A percentile compares a stretch with the other conserved stretches of the same genome.
These are phyloP conservation scores for Lecanicillium sp. DNA, from an alignment of 2,329 filamentous ascomycete species.

Conservation along the genomic window DNA sequence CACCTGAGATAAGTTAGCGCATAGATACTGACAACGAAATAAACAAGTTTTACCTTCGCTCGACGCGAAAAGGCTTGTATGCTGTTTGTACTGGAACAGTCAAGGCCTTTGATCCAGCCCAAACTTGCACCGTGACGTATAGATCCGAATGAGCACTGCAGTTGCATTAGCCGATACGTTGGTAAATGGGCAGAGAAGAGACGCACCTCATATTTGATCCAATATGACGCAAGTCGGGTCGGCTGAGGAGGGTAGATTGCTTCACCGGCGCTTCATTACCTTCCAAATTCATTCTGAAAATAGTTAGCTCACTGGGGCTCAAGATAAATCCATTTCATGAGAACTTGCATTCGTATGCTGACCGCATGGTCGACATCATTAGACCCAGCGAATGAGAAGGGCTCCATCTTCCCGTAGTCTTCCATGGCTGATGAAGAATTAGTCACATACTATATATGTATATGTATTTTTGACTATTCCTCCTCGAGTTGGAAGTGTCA, in stretches of 20 bases:
- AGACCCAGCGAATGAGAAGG: conserved; percentile 91
- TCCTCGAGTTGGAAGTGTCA: too few relatives aligned
- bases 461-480: too few relatives aligned
- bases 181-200: conserved; percentile 9
- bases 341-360: conserved; percentile 57
- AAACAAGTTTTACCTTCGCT: conserved; percentile 52
- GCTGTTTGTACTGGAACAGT: conserved; percentile 88
- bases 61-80: conserved; percentile 82
- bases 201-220: conserved; percentile 73
- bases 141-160: conserved; percentile 74
- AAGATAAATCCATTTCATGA: too few relatives aligned
- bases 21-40: background rate
- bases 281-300: conserved; percentile 40
- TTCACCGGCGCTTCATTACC: conserved; percentile 37
- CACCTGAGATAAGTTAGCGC: conserved; percentile 46
- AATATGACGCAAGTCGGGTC: conserved; percentile 76
- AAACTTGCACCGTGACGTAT: conserved; percentile 87
- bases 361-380: conserved; percentile 72
- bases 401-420: conserved; percentile 64
- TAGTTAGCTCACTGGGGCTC: too few relatives aligned
- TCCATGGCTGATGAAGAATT: conserved; percentile 21
- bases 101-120: conserved; percentile 91
- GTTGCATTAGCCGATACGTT: background rate
- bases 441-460: background rate
- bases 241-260: conserved; percentile 66